These are phyloP conservation scores for Suhomyces kunorum DNA, from an alignment of 1,139 yeast species.

Conservation along the genomic window DNA sequence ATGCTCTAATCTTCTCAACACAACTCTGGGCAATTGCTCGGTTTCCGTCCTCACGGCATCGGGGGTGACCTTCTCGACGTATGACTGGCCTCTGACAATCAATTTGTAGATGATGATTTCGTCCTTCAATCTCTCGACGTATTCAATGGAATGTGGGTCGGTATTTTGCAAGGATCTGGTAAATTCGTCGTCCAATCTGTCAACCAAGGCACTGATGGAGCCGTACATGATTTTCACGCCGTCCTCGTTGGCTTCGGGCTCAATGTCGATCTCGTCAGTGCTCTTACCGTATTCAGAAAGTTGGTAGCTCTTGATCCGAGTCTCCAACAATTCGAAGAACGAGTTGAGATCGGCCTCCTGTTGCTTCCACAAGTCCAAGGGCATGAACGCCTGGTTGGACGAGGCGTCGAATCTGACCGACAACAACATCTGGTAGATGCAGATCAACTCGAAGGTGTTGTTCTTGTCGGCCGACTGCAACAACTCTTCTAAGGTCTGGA, in stretches of 20 bases:
- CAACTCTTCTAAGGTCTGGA: constrained; percentile 66
- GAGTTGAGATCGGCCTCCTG: constrained; percentile 63
- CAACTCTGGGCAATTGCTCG: constrained; percentile 71
- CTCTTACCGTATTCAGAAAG: constrained; percentile 76
- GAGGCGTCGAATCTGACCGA: constrained; percentile 86
- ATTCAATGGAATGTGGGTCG: constrained; percentile 95
- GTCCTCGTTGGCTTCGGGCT: constrained; percentile 63
- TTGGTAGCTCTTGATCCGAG: constrained; percentile 56
- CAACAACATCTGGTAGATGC: constrained; percentile 77
- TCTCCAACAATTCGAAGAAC: constrained; percentile 70
- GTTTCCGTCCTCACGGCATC: constrained; percentile 46
- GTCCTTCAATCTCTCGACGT: constrained; percentile 86
- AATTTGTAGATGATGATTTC: constrained; percentile 76
- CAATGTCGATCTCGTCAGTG: constrained; percentile 79
- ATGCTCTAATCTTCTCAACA: constrained; percentile 86
- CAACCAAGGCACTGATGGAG: constrained; percentile 81
- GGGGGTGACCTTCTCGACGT: constrained; percentile 68
- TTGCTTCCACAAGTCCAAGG: constrained; percentile 78
- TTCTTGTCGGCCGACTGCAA: constrained; percentile 31
- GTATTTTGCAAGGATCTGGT: constrained; percentile 82
- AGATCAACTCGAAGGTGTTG: constrained; percentile 71
- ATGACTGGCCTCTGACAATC: constrained; percentile 81
- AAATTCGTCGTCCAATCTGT: constrained; percentile 93
- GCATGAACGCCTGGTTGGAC: constrained; percentile 69
- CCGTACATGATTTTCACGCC: constrained; percentile 82